A percentile compares a stretch with the other conserved stretches of the same genome.
Evolutionary conservation across 1,284 basidiomycete species (phyloP).

Genomic region (Pseudozyma pruni): DNA sequence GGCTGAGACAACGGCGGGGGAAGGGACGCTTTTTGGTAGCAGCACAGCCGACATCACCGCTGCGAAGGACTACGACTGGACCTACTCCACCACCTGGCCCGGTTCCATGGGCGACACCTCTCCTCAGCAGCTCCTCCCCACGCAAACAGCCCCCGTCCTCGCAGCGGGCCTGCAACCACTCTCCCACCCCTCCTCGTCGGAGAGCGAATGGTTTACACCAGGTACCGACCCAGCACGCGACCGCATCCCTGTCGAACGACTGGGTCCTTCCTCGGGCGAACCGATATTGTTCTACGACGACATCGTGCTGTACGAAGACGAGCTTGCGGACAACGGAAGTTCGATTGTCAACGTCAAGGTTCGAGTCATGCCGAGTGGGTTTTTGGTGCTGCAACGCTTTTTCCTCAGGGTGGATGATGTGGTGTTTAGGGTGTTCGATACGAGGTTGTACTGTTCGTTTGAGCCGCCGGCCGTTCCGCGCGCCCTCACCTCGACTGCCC

Average conservation of each 20-base stretch:
- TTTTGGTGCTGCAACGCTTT: slow-evolving; percentile 90
- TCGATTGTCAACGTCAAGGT: slow-evolving; percentile 65
- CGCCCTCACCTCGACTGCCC: not conserved
- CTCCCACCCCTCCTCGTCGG: no score
- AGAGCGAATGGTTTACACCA: slow-evolving; percentile 26
- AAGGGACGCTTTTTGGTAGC: slow-evolving; percentile 39
- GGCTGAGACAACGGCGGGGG: not conserved
- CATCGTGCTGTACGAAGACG: slow-evolving; percentile 65
- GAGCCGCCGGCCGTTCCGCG: not conserved
- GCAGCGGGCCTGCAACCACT: slow-evolving; percentile 6
- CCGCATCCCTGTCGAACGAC: slow-evolving; percentile 62
- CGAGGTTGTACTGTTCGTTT: slow-evolving; percentile 88
- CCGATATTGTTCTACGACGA: slow-evolving; percentile 68
- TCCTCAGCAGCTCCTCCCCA: slow-evolving; percentile 19
- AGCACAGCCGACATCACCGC: slow-evolving; percentile 45
- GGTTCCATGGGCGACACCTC: slow-evolving; percentile 71
- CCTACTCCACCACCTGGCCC: slow-evolving; percentile 88
- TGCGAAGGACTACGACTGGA: slow-evolving; percentile 84
- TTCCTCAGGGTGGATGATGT: slow-evolving; percentile 96
- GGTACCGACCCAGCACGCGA: slow-evolving; percentile 57
- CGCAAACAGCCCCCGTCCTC: not conserved
- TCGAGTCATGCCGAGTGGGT: slow-evolving; percentile 95
- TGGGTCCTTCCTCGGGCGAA: slow-evolving; percentile 59
- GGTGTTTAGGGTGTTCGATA: slow-evolving; percentile 89
- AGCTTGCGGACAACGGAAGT: slow-evolving; percentile 66